Percentiles rank a stretch among this genome's conserved stretches.
These are phyloP conservation scores for Scytalidium lignicola DNA, from an alignment of 2,329 filamentous ascomycete genomes.

Conservation along the genomic window DNA sequence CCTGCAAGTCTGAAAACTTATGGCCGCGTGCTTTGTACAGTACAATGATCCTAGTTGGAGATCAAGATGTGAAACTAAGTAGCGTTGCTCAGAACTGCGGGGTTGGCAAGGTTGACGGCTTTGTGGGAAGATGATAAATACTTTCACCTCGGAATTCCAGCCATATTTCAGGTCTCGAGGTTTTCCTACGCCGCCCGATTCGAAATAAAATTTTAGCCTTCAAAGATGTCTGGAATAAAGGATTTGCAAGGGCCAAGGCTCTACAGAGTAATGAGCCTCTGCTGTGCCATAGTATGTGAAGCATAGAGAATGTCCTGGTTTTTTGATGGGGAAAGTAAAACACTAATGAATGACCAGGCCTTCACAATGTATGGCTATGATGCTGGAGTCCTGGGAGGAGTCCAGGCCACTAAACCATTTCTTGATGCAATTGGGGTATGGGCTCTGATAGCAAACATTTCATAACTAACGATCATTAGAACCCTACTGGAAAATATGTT, in stretches of 20 bases:
- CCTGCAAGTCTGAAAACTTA: neutral
- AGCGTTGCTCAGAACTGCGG: neutral
- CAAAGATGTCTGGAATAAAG: neutral
- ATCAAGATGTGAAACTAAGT: neutral
- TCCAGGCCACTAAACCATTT: constrained; percentile 16
- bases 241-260: neutral
- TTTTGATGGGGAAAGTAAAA: neutral
- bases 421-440: constrained; percentile 15
- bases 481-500: constrained; percentile 15
- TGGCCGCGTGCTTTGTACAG: neutral
- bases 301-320: neutral
- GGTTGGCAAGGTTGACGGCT: neutral
- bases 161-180: neutral
- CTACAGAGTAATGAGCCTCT: neutral
- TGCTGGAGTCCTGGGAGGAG: constrained; percentile 20
- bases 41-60: neutral
- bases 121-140: neutral
- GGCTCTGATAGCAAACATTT: neutral
- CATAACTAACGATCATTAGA: constrained; percentile 3
- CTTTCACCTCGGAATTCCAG: neutral
- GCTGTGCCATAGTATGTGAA: neutral
- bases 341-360: constrained; percentile 3
- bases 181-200: neutral
- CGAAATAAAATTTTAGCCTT: neutral
- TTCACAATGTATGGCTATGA: constrained; percentile 27